phyloP scores from a whole-genome alignment of 2,329 filamentous ascomycete species.

The Epichloe festucae region DNA sequence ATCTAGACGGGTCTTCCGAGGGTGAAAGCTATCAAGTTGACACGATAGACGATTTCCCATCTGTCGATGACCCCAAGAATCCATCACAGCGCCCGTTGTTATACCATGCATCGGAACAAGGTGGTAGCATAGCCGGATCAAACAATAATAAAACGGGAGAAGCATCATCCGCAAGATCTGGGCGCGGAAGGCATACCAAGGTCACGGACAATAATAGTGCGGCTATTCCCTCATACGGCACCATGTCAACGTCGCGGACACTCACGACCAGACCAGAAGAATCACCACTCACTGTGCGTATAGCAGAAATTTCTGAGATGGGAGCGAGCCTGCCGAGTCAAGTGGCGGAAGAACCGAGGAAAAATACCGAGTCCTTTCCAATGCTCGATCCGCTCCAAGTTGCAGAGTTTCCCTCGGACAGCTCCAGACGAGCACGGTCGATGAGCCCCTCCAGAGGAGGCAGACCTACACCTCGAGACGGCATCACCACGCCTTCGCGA shows the following conservation, averaged over 20 bases:
- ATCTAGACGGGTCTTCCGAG: slow-evolving; percentile 18
- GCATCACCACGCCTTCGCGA: slow-evolving; percentile 18
- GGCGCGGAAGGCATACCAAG: slow-evolving; percentile 8
- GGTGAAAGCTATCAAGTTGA: slow-evolving; percentile 17
- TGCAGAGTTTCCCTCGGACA: slow-evolving; percentile 1
- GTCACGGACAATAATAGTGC: slow-evolving; percentile 2
- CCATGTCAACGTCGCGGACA: slow-evolving; percentile 17
- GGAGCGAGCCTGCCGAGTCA: background rate
- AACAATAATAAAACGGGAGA: slow-evolving; percentile 2
- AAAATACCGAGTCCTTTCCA: slow-evolving; percentile 12
- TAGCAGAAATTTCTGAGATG: slow-evolving; percentile 5
- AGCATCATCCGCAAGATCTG: slow-evolving; percentile 9
- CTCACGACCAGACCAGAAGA: background rate
- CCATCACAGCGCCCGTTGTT: slow-evolving; percentile 12
- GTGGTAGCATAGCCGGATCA: background rate
- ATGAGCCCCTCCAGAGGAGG: slow-evolving; percentile 13
- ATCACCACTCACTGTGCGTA: slow-evolving; percentile 4
- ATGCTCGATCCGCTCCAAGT: slow-evolving; percentile 9
- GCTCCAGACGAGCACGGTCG: slow-evolving; percentile 11
- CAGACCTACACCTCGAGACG: slow-evolving; percentile 7
- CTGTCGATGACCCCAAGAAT: slow-evolving; percentile 12
- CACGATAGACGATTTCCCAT: slow-evolving; percentile 16
- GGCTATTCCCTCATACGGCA: slow-evolving; percentile 18
- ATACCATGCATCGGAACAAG: background rate
- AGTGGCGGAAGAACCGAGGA: background rate